Conservation (phyloP, 345 rosid genomes). For the Populus pruinosa region DNA sequence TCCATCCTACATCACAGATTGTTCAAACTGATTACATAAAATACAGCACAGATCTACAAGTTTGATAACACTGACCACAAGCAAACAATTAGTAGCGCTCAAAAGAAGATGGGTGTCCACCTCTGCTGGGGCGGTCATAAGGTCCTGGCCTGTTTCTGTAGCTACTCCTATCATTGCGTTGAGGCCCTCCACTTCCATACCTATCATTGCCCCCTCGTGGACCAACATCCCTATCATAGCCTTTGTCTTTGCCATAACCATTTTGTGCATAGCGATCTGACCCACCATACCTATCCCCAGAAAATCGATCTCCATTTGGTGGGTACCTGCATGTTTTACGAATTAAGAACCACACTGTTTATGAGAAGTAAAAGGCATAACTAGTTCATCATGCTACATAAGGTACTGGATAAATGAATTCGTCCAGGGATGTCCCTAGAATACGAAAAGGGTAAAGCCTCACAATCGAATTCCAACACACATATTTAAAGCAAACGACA, state of each 20-base stretch:
- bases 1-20: not conserved
- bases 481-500: not conserved
- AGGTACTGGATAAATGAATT: not conserved
- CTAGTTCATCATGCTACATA: not conserved
- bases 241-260: constrained; percentile 67
- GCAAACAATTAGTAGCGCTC: constrained; percentile 57
- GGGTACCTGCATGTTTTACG: constrained; percentile 52
- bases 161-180: constrained; percentile 57
- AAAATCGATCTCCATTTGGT: constrained; percentile 68
- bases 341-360: not conserved
- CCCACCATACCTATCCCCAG: constrained; percentile 59
- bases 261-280: constrained; percentile 70
- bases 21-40: not conserved
- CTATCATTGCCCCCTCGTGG: constrained; percentile 62
- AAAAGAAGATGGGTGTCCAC: constrained; percentile 61
- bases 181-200: constrained; percentile 71
- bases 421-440: not conserved
- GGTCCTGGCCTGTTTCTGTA: constrained; percentile 73
- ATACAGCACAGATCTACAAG: not conserved
- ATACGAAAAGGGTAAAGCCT: not conserved
- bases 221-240: constrained; percentile 66
- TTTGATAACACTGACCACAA: not conserved
- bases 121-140: constrained; percentile 75
- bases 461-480: not conserved
- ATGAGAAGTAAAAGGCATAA: not conserved